Conservation (phyloP, 176 grass and related monocot species). For the Oryza glaberrima region DNA sequence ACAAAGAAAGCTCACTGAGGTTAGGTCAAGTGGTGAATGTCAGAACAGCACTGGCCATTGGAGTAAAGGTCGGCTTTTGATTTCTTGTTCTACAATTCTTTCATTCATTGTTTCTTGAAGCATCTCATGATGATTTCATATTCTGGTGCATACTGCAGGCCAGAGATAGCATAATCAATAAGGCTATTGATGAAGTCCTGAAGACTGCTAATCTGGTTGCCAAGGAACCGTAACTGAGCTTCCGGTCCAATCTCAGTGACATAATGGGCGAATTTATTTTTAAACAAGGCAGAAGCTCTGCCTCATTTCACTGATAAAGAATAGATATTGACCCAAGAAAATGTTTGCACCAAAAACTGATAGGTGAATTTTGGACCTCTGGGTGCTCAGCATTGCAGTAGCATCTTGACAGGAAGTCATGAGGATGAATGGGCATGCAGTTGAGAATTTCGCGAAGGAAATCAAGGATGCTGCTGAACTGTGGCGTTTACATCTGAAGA, state of each 20-base stretch:
- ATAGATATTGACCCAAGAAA: too few species aligned
- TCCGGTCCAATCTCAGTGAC: neutral
- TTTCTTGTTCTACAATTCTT: neutral
- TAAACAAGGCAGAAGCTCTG: too few species aligned
- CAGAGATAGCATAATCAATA: slow-evolving; percentile 46
- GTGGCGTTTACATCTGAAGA: neutral
- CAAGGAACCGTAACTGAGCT: neutral
- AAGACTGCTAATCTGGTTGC: neutral
- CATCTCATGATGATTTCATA: slow-evolving; percentile 10
- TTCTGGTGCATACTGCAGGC: slow-evolving; percentile 33
- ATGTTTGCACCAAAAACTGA: too few species aligned
- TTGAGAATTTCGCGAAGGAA: neutral
- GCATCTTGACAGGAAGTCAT: neutral
- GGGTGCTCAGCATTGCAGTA: neutral
- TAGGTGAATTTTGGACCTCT: too few species aligned
- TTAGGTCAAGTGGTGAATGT: slow-evolving; percentile 78
- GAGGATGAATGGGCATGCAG: neutral
- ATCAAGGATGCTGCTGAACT: neutral
- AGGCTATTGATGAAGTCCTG: slow-evolving; percentile 46
- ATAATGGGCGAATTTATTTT: neutral
- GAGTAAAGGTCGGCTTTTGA: slow-evolving; percentile 68
- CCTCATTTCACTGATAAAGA: too few species aligned
- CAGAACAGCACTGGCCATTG: slow-evolving; percentile 79
- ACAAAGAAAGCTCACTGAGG: slow-evolving; percentile 79
- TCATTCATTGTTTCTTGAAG: slow-evolving; percentile 1